Conservation (phyloP, 768 basidiomycete species). For the Arthromyces matolae region DNA sequence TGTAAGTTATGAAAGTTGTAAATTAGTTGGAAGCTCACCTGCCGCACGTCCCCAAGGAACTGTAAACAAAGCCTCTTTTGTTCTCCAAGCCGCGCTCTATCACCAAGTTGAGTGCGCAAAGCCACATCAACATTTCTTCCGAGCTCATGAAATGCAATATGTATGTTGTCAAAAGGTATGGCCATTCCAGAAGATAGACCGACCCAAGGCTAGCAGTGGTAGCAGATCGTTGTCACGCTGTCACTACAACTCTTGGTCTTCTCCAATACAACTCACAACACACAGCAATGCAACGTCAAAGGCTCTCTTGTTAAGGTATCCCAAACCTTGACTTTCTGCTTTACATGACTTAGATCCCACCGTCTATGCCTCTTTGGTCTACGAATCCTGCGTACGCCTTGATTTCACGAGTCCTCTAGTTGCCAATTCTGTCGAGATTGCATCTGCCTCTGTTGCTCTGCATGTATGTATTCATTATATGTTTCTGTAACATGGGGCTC, state of each 20-base stretch:
- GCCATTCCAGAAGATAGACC: too few species aligned
- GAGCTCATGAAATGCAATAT: conserved; percentile 8
- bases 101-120: conserved; percentile 12
- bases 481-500: background rate
- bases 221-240: too few species aligned
- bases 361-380: conserved; percentile 51
- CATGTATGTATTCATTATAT: background rate
- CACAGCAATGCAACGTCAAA: too few species aligned
- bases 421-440: conserved; percentile 11
- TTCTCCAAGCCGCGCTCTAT: conserved; percentile 13
- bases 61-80: conserved; percentile 11
- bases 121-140: conserved; percentile 2
- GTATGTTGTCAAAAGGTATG: conserved; percentile 10
- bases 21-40: background rate
- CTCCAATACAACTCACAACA: too few species aligned
- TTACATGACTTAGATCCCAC: conserved; percentile 59
- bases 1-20: background rate
- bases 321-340: conserved; percentile 63
- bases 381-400: conserved; percentile 48
- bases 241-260: too few species aligned
- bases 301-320: conserved; percentile 54
- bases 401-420: conserved; percentile 25
- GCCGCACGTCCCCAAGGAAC: background rate
- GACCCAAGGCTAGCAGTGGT: too few species aligned
- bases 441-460: conserved; percentile 12